phyloP scores from a whole-genome alignment of 495 filamentous ascomycete species.

The Physcia stellaris region DNA sequence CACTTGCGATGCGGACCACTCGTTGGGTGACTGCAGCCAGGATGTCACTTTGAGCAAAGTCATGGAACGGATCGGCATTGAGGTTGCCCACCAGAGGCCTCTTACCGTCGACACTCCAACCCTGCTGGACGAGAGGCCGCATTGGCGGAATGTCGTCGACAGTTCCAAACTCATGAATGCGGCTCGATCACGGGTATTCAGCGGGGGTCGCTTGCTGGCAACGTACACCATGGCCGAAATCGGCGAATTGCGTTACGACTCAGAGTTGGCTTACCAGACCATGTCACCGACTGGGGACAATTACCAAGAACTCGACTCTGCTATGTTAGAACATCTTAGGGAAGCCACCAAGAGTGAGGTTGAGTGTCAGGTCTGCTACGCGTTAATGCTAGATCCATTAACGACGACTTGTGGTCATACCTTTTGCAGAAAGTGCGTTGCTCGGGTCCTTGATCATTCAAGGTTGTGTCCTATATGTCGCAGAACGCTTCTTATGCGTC shows the following conservation, averaged over 20 bases:
- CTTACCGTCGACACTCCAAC: constrained; percentile 12
- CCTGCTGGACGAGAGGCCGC: constrained; percentile 16
- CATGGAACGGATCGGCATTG: constrained; percentile 28
- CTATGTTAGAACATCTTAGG: constrained; percentile 40
- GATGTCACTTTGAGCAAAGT: constrained; percentile 65
- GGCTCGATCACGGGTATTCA: constrained; percentile 16
- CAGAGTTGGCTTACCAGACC: constrained; percentile 40
- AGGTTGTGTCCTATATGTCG: constrained; percentile 70
- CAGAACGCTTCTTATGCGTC: constrained; percentile 45
- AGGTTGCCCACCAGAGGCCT: constrained; percentile 14
- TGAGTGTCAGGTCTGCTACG: constrained; percentile 82
- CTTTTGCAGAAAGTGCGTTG: constrained; percentile 68
- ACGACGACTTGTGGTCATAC: constrained; percentile 84
- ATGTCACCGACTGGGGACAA: constrained; percentile 22
- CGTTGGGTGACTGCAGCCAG: constrained; percentile 55
- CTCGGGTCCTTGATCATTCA: constrained; percentile 60
- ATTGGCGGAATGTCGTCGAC: constrained; percentile 13
- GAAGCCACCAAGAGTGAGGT: constrained; percentile 51
- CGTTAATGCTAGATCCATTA: constrained; percentile 61
- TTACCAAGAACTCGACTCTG: constrained; percentile 31
- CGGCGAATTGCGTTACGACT: constrained; percentile 37
- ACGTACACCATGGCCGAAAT: constrained; percentile 41
- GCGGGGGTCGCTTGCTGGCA: constrained; percentile 46
- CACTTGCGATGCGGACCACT: constrained; percentile 56
- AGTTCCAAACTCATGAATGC: constrained; percentile 10